These are phyloP conservation scores for Gossypium davidsonii DNA, from an alignment of 441 rosid species.

Conservation along the genomic window DNA sequence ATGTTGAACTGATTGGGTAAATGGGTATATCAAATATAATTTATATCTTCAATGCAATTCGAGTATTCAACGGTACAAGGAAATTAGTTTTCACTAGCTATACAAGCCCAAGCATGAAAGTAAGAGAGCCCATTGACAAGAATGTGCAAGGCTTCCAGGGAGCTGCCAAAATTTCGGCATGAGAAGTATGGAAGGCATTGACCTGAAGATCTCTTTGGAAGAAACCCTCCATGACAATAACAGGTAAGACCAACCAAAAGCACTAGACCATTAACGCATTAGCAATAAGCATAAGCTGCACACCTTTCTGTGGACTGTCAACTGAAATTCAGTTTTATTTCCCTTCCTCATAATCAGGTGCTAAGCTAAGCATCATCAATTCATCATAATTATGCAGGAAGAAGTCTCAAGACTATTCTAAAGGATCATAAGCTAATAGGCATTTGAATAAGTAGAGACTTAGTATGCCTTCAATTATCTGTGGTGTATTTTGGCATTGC, in stretches of 20 bases:
- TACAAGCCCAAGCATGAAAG: not conserved
- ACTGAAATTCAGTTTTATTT: not conserved
- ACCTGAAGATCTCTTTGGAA: not conserved
- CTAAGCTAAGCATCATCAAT: not conserved
- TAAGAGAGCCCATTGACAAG: not conserved
- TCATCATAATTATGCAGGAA: not conserved
- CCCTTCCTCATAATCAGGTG: not conserved
- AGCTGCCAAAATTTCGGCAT: not conserved
- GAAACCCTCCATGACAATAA: not conserved
- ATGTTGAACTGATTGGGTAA: not conserved
- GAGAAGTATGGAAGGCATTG: not conserved
- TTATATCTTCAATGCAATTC: not conserved
- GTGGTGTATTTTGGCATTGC: not conserved
- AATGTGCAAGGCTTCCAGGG: not conserved
- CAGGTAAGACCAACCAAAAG: constrained; percentile 1
- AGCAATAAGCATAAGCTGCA: not conserved
- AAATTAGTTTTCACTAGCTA: constrained; percentile 4
- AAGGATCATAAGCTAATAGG: not conserved
- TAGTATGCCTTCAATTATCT: not conserved
- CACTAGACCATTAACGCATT: not conserved
- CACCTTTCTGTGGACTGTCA: not conserved
- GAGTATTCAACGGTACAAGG: not conserved
- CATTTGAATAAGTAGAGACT: not conserved
- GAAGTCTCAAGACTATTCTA: not conserved
- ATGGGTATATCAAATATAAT: not conserved